Conservation (phyloP, 1,284 basidiomycete species). For the Ceratobasidium sp. region DNA sequence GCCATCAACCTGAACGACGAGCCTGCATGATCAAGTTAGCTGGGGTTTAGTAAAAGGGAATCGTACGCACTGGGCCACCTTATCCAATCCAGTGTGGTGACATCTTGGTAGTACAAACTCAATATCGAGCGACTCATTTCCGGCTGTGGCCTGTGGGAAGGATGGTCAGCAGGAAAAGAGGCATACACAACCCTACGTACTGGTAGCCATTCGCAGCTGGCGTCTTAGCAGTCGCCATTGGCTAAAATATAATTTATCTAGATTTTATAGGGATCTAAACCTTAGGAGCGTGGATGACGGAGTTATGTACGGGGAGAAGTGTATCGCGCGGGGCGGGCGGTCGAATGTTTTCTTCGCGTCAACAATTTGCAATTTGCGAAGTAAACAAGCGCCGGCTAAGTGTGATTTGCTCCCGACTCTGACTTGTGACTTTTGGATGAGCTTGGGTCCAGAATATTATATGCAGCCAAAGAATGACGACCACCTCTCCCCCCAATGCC, state of each 20-base stretch:
- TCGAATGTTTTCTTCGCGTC: slow-evolving; percentile 22
- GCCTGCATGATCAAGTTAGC: not conserved
- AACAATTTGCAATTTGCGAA: slow-evolving; percentile 24
- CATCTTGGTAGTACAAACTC: slow-evolving; percentile 42
- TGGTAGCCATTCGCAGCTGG: not conserved
- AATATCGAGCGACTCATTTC: slow-evolving; percentile 10
- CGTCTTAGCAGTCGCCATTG: slow-evolving; percentile 7
- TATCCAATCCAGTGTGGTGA: slow-evolving; percentile 41
- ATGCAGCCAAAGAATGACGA: slow-evolving; percentile 16
- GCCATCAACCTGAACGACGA: slow-evolving; percentile 71
- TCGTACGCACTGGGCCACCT: slow-evolving; percentile 34
- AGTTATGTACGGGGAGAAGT: slow-evolving; percentile 9
- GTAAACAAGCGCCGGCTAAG: slow-evolving; percentile 12
- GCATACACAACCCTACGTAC: not conserved
- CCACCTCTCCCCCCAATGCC: not conserved
- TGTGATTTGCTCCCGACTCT: slow-evolving; percentile 30
- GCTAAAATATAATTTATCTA: not conserved
- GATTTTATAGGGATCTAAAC: not conserved
- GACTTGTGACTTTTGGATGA: slow-evolving; percentile 8
- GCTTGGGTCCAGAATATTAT: not conserved
- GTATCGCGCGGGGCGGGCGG: slow-evolving; percentile 5
- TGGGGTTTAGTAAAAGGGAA: not conserved
- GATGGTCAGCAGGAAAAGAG: not conserved
- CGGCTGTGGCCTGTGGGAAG: not conserved
- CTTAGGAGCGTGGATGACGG: not conserved